These are phyloP conservation scores for Tripterygium wilfordii DNA, from an alignment of 177 flowering plant species.

Conservation along the genomic window DNA sequence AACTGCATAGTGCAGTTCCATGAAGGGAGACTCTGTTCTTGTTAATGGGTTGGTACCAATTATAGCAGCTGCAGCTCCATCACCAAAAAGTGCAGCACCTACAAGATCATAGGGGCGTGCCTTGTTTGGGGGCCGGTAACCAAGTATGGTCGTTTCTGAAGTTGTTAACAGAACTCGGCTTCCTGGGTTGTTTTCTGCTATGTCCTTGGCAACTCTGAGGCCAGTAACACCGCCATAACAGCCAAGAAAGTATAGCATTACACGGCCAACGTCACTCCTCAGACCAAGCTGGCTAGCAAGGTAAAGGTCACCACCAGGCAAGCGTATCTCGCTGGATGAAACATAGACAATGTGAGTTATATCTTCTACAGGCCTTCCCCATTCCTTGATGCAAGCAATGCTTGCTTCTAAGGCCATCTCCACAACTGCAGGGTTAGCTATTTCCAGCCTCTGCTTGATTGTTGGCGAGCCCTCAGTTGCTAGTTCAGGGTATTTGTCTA, in stretches of 20 bases:
- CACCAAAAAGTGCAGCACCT: constrained; percentile 62
- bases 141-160: constrained; percentile 64
- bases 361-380: constrained; percentile 49
- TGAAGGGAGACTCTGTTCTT: constrained; percentile 32
- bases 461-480: constrained; percentile 50
- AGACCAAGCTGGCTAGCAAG: constrained; percentile 54
- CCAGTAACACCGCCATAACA: constrained; percentile 61
- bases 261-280: constrained; percentile 32
- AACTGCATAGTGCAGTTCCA: constrained; percentile 40
- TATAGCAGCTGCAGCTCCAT: constrained; percentile 64
- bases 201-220: constrained; percentile 57
- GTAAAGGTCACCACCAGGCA: constrained; percentile 73
- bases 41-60: constrained; percentile 44
- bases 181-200: too few relatives aligned
- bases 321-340: constrained; percentile 57
- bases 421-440: constrained; percentile 46
- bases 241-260: constrained; percentile 57
- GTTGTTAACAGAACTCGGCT: constrained; percentile 57
- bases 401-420: constrained; percentile 64
- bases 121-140: constrained; percentile 60
- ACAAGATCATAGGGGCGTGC: constrained; percentile 65
- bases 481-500: constrained; percentile 41
- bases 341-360: constrained; percentile 60
- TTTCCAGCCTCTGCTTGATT: constrained; percentile 46
- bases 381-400: constrained; percentile 48